A percentile compares a stretch with the other conserved stretches of the same genome.
phyloP scores from a whole-genome alignment of 257 asterid species.

The Nicotiana paniculata region DNA sequence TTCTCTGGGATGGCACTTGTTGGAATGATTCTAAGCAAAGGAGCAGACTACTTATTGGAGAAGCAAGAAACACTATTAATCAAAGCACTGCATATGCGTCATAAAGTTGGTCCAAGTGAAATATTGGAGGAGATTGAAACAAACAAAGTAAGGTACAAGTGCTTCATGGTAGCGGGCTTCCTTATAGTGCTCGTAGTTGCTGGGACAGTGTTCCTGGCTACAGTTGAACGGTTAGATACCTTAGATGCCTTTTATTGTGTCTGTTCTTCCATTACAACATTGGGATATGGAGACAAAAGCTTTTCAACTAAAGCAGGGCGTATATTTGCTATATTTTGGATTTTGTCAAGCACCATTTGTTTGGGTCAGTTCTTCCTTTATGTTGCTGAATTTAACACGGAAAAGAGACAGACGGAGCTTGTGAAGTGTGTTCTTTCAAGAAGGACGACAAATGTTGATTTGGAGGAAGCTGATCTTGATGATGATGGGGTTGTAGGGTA shows the following conservation, averaged over 20 bases:
- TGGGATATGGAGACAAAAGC: conserved; percentile 93
- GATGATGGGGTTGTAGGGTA: conserved; percentile 63
- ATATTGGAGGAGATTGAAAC: conserved; percentile 51
- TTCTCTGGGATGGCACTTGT: conserved; percentile 85
- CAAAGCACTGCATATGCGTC: conserved; percentile 49
- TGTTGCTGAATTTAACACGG: conserved; percentile 67
- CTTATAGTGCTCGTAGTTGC: conserved; percentile 39
- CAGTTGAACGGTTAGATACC: conserved; percentile 49
- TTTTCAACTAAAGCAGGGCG: conserved; percentile 85
- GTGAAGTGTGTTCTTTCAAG: conserved; percentile 48
- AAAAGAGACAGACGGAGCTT: conserved; percentile 53
- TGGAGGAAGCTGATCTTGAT: conserved; percentile 89
- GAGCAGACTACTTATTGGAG: conserved; percentile 79
- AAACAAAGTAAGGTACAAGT: conserved; percentile 55
- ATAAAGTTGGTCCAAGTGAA: conserved; percentile 34
- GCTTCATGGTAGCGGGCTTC: conserved; percentile 24
- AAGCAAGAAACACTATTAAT: conserved; percentile 64
- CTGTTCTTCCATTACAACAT: conserved; percentile 75
- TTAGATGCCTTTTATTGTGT: conserved; percentile 82
- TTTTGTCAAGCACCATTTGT: conserved; percentile 63
- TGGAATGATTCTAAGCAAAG: conserved; percentile 59
- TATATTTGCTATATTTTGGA: conserved; percentile 76
- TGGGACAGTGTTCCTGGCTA: conserved; percentile 52
- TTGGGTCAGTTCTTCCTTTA: conserved; percentile 71
- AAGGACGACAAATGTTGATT: conserved; percentile 64